Base-by-base conservation (phyloP, 495 filamentous ascomycete species). In the Darksidea phi region DNA sequence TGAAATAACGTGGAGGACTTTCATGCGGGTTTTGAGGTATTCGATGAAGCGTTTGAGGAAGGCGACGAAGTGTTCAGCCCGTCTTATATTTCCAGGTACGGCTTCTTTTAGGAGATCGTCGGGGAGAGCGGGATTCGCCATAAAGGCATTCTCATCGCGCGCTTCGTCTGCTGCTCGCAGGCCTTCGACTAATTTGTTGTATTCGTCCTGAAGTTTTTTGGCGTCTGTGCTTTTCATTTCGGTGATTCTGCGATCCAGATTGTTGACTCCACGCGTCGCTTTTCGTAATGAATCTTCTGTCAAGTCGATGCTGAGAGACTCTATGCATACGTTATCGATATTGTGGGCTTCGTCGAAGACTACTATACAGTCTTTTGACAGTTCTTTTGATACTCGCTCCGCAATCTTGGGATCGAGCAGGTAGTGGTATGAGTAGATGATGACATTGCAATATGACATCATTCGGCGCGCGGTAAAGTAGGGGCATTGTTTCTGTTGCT, bases 321-420 rank as follows among this genome's bases (percentile, higher is more conserved):
- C 94, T 61, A 99, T 99, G 72, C 95, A 97, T 50, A 99, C 94
- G 72, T 99, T 99, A 79, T 99, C 94, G 67, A 99, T 99, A 63
- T 99, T 99, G 74, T 99, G 94, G 18, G 94, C 94, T 68, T 99
- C 94, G 70, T 99, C 94, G 66, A 99, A 99, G 13, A 99, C 95
- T 15, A 99, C 89, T 25, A 99, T 99, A 70, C 91, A 96, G 71
- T 99, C 94, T 61, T 96, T 97, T 6, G 94, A 96, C 6, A 99
- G 81, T 67, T 99, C 93, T 72, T 88, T 90, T 0, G 95, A 97
- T 2, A 99, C 94, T 50, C 94, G 81, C 71, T 99, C 94, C 21
- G 94, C 92, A 67, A 99, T 99, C 75, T 99, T 97, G 8, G 94
- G 94, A 70, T 99, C 94, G 1, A 99, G 80, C 4, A 99, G 84